phyloP scores from a whole-genome alignment of 176 grass and related monocot species.

The Zoysia japonica region DNA sequence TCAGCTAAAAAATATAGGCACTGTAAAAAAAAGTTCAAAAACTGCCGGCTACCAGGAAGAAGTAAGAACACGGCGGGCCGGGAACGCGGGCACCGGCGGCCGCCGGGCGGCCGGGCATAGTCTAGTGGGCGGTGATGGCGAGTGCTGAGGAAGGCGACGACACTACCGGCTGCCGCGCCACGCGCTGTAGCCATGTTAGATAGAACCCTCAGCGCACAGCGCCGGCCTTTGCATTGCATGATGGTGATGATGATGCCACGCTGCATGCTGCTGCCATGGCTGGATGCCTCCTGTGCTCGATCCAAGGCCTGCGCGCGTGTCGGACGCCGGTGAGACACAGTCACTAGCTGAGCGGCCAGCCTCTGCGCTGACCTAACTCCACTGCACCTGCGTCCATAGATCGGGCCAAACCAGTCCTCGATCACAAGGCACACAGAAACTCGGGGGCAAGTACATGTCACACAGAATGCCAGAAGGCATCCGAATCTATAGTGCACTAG shows the following conservation, averaged over 20 bases:
- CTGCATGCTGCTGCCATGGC: constrained; percentile 8
- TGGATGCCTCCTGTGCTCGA: not conserved
- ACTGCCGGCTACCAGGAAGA: not conserved
- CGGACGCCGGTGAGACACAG: constrained; percentile 42
- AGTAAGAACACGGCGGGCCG: not conserved
- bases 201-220: constrained; percentile 16
- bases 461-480: not conserved
- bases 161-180: not conserved
- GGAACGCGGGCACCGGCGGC: not conserved
- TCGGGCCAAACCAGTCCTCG: not conserved
- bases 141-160: constrained; percentile 30
- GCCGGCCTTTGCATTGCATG: constrained; percentile 10
- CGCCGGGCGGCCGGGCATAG: not conserved
- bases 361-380: constrained; percentile 39
- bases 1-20: too few species aligned
- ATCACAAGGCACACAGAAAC: constrained; percentile 29
- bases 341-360: not conserved
- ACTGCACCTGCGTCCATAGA: constrained; percentile 25
- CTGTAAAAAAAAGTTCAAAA: too few species aligned
- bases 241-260: not conserved
- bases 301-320: constrained; percentile 38
- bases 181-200: constrained; percentile 19
- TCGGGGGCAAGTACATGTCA: not conserved
- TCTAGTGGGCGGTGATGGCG: constrained; percentile 21
- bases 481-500: not conserved